phyloP scores from a whole-genome alignment of 495 filamentous ascomycete species.

The Schizothecium vesticola region DNA sequence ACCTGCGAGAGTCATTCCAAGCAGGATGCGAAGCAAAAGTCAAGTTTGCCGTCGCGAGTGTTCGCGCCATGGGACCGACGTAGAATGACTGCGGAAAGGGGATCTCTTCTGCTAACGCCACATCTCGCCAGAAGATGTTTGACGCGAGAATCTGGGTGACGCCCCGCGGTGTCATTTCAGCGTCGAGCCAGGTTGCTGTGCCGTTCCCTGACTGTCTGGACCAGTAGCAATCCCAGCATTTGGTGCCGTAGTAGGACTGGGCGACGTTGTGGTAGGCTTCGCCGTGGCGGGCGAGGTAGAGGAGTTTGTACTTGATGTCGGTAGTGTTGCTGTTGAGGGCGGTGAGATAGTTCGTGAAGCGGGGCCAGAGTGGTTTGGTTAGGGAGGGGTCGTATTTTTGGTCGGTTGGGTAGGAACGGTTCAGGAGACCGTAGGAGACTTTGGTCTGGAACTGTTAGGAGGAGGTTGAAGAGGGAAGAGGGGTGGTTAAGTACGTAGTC shows the following conservation, averaged over 20 bases:
- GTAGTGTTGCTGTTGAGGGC: neutral
- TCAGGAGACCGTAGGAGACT: neutral
- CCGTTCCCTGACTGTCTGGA: conserved; percentile 3
- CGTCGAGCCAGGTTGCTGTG: neutral
- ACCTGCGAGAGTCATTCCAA: neutral
- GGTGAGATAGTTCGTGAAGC: neutral
- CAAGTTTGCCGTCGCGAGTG: neutral
- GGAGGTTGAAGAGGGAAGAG: neutral
- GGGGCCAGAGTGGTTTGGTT: neutral
- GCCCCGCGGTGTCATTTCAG: neutral
- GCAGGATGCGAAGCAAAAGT: neutral
- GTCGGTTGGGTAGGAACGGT: neutral
- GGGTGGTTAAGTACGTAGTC: neutral
- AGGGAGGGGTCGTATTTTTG: neutral
- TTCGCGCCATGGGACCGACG: conserved; percentile 3
- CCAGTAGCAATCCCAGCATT: conserved; percentile 8
- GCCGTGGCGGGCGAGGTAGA: neutral
- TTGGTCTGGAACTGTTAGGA: neutral
- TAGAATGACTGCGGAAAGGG: neutral
- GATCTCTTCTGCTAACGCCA: neutral
- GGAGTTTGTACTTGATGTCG: neutral
- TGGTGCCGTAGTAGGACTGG: neutral
- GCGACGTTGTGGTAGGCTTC: conserved; percentile 2
- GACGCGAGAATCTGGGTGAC: neutral
- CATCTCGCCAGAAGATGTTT: neutral